phyloP scores from a whole-genome alignment of 495 filamentous ascomycete genomes.

The Haplographium delicatum region DNA sequence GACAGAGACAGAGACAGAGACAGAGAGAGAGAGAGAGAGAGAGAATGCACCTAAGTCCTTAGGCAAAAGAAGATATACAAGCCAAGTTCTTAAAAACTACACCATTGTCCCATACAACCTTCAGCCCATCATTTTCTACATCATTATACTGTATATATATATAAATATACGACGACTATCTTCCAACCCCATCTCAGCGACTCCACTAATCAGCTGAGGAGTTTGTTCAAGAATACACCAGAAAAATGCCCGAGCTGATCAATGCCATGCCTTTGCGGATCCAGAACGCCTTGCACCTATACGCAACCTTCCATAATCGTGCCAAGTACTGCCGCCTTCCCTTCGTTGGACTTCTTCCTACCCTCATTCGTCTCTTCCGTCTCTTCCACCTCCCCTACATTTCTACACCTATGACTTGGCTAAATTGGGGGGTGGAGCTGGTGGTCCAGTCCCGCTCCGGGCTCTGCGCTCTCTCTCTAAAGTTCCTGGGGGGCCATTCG shows the following conservation, averaged over 20 bases:
- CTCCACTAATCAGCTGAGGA: too few relatives aligned
- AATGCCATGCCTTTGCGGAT: background rate
- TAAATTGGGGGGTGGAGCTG: conserved; percentile 23
- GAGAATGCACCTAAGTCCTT: background rate
- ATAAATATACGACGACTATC: background rate
- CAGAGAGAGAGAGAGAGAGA: background rate
- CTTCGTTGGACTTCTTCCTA: too few relatives aligned
- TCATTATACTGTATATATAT: conserved; percentile 10
- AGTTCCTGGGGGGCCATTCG: conserved; percentile 42
- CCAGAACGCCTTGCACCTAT: conserved; percentile 8
- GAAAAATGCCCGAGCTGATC: conserved; percentile 2
- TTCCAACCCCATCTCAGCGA: too few relatives aligned
- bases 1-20: background rate
- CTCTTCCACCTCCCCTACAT: background rate
- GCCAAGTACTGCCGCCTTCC: too few relatives aligned
- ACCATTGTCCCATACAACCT: too few relatives aligned
- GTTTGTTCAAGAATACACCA: conserved; percentile 11
- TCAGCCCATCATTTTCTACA: conserved; percentile 2
- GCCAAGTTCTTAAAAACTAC: too few relatives aligned
- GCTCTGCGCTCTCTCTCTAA: conserved; percentile 62
- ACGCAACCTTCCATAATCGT: background rate
- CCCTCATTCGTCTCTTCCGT: background rate
- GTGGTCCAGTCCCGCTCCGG: conserved; percentile 63
- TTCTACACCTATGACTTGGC: conserved; percentile 1
- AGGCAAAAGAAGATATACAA: too few relatives aligned